Evolutionary conservation across 176 grass and related monocot genomes (phyloP).

Genomic region (Triticum turgidum): DNA sequence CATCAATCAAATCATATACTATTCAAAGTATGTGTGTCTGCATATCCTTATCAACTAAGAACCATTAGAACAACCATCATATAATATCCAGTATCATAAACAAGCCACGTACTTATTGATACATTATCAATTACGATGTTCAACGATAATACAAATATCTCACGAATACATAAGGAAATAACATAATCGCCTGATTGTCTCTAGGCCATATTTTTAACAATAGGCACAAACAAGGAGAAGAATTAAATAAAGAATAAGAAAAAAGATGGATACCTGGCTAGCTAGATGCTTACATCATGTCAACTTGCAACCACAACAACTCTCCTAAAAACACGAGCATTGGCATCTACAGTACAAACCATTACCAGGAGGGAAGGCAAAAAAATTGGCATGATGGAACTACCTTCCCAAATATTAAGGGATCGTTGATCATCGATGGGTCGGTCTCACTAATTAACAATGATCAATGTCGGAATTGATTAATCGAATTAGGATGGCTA

Average conservation of each 20-base stretch:
- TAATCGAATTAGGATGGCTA: background rate
- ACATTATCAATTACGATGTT: too few relatives aligned
- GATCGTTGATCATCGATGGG: background rate
- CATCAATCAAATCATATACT: too few relatives aligned
- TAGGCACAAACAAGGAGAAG: background rate
- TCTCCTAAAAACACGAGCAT: constrained; percentile 37
- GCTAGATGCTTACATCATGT: constrained; percentile 40
- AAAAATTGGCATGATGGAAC: background rate
- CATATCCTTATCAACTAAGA: too few relatives aligned
- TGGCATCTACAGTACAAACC: background rate
- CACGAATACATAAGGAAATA: too few relatives aligned
- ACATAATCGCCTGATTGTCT: too few relatives aligned
- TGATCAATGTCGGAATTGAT: background rate
- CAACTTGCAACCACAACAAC: constrained; percentile 16
- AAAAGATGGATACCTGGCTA: background rate
- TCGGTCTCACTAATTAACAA: constrained; percentile 17
- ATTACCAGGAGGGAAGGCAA: constrained; percentile 18
- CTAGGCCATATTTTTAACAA: background rate
- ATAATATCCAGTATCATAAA: too few relatives aligned
- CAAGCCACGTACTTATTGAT: too few relatives aligned
- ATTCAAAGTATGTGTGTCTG: too few relatives aligned
- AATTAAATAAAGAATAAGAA: background rate
- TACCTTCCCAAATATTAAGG: constrained; percentile 10
- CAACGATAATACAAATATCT: too few relatives aligned
- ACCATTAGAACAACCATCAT: too few relatives aligned